Conservation (phyloP, 78 protist species). For the Trichosphaerium sp. region DNA sequence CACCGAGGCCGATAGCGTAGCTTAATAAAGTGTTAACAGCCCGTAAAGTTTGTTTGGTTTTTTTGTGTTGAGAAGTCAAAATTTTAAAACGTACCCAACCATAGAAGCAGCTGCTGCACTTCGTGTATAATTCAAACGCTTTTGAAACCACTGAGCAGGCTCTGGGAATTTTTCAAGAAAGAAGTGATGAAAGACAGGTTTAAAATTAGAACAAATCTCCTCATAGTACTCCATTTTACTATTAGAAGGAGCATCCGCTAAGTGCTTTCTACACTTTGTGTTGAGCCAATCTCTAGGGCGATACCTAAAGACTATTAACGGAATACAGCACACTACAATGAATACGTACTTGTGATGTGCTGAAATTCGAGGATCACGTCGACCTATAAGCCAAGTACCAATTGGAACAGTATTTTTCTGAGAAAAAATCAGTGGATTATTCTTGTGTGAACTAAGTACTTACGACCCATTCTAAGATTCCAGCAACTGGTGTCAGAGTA, state of each 20-base stretch:
- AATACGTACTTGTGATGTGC: too few species aligned
- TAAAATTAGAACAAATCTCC: slow-evolving; percentile 1
- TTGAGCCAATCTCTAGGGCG: slow-evolving; percentile 8
- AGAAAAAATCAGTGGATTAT: too few species aligned
- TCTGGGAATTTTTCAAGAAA: slow-evolving; percentile 47
- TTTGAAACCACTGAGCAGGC: slow-evolving; percentile 44
- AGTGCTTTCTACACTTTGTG: neutral
- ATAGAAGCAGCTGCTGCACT: slow-evolving; percentile 51
- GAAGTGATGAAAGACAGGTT: slow-evolving; percentile 66
- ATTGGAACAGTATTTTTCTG: slow-evolving; percentile 29
- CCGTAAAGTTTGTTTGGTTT: neutral
- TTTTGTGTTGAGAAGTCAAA: neutral
- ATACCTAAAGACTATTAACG: too few species aligned
- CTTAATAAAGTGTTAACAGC: neutral
- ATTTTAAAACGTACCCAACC: slow-evolving; percentile 69
- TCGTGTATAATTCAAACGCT: slow-evolving; percentile 32
- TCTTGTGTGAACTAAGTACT: too few species aligned
- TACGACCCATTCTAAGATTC: slow-evolving; percentile 74
- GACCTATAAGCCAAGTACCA: slow-evolving; percentile 15
- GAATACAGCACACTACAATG: too few species aligned
- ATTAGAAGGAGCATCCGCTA: slow-evolving; percentile 1
- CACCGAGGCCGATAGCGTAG: slow-evolving; percentile 80
- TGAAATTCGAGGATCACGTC: neutral
- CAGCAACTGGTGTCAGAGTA: slow-evolving; percentile 57
- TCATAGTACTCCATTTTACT: neutral